phyloP scores from a whole-genome alignment of 371 early-diverging fungal genomes.

The Apophysomyces ossiformis region DNA sequence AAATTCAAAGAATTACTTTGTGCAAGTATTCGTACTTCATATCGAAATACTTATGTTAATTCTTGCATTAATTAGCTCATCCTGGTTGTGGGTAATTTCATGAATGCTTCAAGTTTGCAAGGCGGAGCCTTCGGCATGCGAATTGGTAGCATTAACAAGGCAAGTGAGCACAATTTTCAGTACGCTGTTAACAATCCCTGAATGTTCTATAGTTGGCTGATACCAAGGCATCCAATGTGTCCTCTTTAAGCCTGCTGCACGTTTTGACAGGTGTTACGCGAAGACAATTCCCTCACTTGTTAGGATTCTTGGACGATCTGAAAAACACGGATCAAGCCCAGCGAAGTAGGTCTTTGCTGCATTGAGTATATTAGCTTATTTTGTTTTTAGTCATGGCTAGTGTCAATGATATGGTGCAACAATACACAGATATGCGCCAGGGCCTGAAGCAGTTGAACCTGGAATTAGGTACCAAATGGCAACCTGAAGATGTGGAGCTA shows the following conservation, averaged over 20 bases:
- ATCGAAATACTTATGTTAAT: not conserved
- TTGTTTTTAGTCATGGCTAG: constrained; percentile 30
- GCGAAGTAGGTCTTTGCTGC: constrained; percentile 30
- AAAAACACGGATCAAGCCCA: constrained; percentile 45
- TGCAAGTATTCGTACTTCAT: constrained; percentile 40
- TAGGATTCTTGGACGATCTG: constrained; percentile 43
- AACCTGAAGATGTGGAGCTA: constrained; percentile 19
- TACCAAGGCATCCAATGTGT: constrained; percentile 49
- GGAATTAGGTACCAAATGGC: constrained; percentile 38
- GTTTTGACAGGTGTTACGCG: constrained; percentile 52
- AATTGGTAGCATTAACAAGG: constrained; percentile 58
- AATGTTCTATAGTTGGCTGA: constrained; percentile 44
- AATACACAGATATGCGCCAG: constrained; percentile 44
- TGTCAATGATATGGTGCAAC: constrained; percentile 43
- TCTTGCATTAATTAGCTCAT: constrained; percentile 40
- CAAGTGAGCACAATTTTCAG: constrained; percentile 15
- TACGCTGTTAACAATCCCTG: not conserved
- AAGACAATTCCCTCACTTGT: constrained; percentile 52
- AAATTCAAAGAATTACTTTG: constrained; percentile 49
- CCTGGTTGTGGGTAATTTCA: constrained; percentile 63
- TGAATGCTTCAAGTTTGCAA: constrained; percentile 61
- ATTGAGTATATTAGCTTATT: not conserved
- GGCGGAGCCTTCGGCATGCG: constrained; percentile 67
- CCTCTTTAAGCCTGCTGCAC: constrained; percentile 51
- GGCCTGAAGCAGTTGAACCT: constrained; percentile 32